Percentiles rank a stretch among this genome's conserved stretches.
These are phyloP conservation scores for Syzygium malaccense DNA, from an alignment of 441 rosid genomes.

Conservation along the genomic window DNA sequence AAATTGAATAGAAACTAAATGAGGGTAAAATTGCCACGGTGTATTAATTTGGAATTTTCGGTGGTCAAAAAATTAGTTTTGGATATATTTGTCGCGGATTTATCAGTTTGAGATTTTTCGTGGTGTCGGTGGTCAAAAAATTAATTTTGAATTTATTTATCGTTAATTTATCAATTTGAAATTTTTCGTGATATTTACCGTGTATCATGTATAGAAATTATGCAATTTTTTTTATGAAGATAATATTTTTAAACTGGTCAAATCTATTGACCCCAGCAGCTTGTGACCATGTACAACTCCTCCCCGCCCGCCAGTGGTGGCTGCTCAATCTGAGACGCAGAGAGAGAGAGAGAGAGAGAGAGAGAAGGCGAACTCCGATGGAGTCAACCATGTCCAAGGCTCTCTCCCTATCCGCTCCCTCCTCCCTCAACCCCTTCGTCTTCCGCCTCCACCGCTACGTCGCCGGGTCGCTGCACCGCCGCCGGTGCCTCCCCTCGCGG, in stretches of 20 bases:
- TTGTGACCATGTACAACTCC: neutral
- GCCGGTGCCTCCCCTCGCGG: neutral
- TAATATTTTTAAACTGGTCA: too few species aligned
- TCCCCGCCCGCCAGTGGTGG: neutral
- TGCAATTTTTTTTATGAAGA: neutral
- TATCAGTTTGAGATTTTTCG: too few species aligned
- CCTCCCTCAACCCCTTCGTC: conserved; percentile 3
- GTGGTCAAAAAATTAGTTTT: too few species aligned
- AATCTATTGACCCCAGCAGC: neutral
- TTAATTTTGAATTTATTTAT: fast-evolving
- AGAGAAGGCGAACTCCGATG: neutral
- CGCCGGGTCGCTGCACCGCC: neutral
- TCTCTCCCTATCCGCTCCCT: neutral
- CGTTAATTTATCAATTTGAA: fast-evolving
- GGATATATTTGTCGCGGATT: fast-evolving
- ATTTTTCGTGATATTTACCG: too few species aligned
- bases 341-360: neutral
- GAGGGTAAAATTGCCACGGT: too few species aligned
- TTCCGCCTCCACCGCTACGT: conserved; percentile 4
- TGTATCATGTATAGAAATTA: too few species aligned
- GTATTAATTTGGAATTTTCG: fast-evolving
- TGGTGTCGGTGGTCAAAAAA: too few species aligned
- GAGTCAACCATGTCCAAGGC: conserved; percentile 8
- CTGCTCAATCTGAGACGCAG: neutral
- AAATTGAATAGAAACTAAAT: too few species aligned